These are phyloP conservation scores for Nakaseomyces bracarensis DNA, from an alignment of 1,139 yeast genomes.

Conservation along the genomic window DNA sequence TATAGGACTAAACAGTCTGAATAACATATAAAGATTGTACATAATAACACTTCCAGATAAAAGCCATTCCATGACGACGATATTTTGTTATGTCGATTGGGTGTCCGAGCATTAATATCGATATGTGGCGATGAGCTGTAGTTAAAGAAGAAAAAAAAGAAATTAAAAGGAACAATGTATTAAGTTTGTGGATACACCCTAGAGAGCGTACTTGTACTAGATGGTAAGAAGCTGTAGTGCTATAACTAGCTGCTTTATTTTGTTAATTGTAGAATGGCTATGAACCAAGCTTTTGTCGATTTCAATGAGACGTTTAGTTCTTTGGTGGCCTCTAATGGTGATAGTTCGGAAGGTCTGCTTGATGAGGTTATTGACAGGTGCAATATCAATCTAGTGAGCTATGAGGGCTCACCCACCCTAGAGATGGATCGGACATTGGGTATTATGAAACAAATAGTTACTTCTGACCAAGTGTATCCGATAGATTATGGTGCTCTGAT, in stretches of 20 bases:
- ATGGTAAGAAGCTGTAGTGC: too few species aligned
- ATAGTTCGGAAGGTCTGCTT: not conserved
- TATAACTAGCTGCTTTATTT: too few species aligned
- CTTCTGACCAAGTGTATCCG: slow-evolving; percentile 16
- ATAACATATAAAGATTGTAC: too few species aligned
- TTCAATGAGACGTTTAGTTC: not conserved
- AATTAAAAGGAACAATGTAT: not conserved
- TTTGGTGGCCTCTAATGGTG: not conserved
- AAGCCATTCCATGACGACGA: too few species aligned
- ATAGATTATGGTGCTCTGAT: slow-evolving; percentile 24
- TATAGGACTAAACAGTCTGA: not conserved
- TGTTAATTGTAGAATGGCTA: too few species aligned
- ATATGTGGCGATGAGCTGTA: not conserved
- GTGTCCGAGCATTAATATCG: not conserved
- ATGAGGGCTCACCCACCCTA: not conserved
- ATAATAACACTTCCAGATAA: too few species aligned
- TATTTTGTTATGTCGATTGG: too few species aligned
- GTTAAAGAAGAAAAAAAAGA: not conserved
- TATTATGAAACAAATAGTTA: slow-evolving; percentile 13
- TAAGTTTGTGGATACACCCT: too few species aligned
- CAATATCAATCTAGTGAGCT: not conserved
- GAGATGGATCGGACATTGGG: slow-evolving; percentile 9
- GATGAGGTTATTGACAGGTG: not conserved
- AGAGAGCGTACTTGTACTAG: too few species aligned
- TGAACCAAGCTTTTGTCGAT: slow-evolving; percentile 1